Evolutionary conservation across 345 rosid species (phyloP), one percentile per base, ranked within the genome.

Genomic region (Moricandia arvensis): DNA sequence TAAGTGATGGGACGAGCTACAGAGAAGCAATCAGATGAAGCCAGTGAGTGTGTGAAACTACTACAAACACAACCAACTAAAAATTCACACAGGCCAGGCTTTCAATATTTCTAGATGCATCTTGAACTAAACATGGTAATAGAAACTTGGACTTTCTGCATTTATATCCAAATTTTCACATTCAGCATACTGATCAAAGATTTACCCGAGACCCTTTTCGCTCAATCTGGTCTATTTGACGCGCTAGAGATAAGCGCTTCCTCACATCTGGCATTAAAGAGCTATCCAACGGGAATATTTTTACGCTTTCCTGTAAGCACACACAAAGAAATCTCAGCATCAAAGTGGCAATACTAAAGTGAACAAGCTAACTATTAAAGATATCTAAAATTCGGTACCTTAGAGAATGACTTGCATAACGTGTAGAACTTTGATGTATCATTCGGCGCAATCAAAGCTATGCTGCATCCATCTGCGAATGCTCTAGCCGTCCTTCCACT

Each of bases 401-500:
- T 95, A 16, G 91, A 82, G 80, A 95, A 92, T 62, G 98, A 92
- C 81, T 87, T 89, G 89, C 98, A 92, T 58, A 95, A 75, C 8
- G 98, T 71, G 67, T 90, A 93, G 80, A 90, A 93, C 76, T 95
- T 95, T 59, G 96, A 85, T 12, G 88, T 79, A 37, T 95, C 99
- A 59, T 75, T 85, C 29, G 99, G 80, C 11, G 96, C 86, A 74
- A 95, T 84, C 62, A 92, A 77, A 74, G 97, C 94, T 83, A 95
- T 88, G 76, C 90, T 95, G 84, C 99, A 95, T 61, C 99, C 99
- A 77, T 95, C 99, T 55, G 89, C 75, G 58, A 82, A 92, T 58
- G 98, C 97, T 81, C 99, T 88, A 70, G 99, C 97, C 69, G 98
- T 93, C 80, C 99, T 87, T 53, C 99, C 99, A 82, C 99, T 91